Evolutionary conservation across 2,329 filamentous ascomycete species (phyloP).

Genomic region (Aspergillus unguis): DNA sequence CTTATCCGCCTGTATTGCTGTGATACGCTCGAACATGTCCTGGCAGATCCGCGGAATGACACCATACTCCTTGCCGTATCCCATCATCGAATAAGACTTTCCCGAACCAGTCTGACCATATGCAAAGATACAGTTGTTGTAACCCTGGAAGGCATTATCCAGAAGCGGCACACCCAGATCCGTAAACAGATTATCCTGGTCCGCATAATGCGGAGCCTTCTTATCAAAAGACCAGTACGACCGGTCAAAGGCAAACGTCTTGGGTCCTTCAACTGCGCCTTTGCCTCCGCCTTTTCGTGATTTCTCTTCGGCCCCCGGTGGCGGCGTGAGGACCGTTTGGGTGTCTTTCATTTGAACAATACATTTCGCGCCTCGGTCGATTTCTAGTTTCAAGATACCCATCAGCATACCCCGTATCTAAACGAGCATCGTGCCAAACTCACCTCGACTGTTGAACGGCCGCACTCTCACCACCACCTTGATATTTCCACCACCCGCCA

Average conservation of each 20-base stretch:
- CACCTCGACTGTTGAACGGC: slow-evolving; percentile 94
- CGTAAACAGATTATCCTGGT: slow-evolving; percentile 81
- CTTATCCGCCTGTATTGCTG: slow-evolving; percentile 66
- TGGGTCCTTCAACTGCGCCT: slow-evolving; percentile 64
- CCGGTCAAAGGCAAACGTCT: slow-evolving; percentile 91
- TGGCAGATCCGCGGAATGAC: slow-evolving; percentile 97
- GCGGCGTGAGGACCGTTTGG: slow-evolving; percentile 81
- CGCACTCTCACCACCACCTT: slow-evolving; percentile 98
- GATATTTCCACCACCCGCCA: slow-evolving; percentile 90
- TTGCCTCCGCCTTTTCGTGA: slow-evolving; percentile 55
- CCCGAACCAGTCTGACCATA: slow-evolving; percentile 98
- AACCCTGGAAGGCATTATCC: slow-evolving; percentile 96
- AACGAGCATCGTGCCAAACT: slow-evolving; percentile 18
- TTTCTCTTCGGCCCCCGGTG: slow-evolving; percentile 58
- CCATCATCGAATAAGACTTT: slow-evolving; percentile 99
- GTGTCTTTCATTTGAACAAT: slow-evolving; percentile 94
- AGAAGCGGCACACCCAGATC: slow-evolving; percentile 86
- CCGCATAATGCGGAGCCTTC: slow-evolving; percentile 75
- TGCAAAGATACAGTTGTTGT: slow-evolving; percentile 99
- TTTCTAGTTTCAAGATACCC: slow-evolving; percentile 57
- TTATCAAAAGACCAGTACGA: slow-evolving; percentile 98
- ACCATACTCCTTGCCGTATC: slow-evolving; percentile 90
- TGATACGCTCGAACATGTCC: slow-evolving; percentile 92
- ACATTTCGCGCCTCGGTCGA: slow-evolving; percentile 87
- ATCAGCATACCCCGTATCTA: slow-evolving; percentile 5